phyloP scores from a whole-genome alignment of 306 rosid species.

The Astragalus membranaceus region DNA sequence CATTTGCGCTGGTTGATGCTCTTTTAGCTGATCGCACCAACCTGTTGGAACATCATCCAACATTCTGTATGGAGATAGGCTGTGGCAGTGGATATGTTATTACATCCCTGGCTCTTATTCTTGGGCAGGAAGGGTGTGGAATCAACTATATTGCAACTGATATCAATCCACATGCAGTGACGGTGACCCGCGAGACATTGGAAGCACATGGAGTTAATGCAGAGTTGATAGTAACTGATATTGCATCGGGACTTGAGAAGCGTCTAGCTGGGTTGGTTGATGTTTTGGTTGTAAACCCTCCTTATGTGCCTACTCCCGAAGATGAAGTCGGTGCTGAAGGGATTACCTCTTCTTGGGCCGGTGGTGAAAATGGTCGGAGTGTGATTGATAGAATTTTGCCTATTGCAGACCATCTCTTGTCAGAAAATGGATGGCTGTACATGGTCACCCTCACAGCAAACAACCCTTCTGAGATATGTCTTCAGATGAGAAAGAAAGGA shows the following conservation, averaged over 20 bases:
- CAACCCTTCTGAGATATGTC: constrained; percentile 72
- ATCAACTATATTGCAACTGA: constrained; percentile 79
- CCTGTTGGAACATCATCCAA: constrained; percentile 57
- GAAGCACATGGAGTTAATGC: constrained; percentile 86
- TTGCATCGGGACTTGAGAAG: constrained; percentile 70
- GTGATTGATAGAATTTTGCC: constrained; percentile 81
- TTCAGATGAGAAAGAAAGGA: constrained; percentile 68
- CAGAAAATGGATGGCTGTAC: constrained; percentile 89
- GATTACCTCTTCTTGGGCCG: constrained; percentile 85
- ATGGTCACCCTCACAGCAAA: constrained; percentile 75
- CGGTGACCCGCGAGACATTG: constrained; percentile 64
- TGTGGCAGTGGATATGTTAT: constrained; percentile 95
- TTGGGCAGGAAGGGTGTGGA: constrained; percentile 48
- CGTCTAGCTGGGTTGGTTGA: constrained; percentile 77
- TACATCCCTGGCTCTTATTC: constrained; percentile 89
- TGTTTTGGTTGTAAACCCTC: constrained; percentile 90
- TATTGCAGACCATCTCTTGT: constrained; percentile 62
- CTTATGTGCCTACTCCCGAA: constrained; percentile 96
- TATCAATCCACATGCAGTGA: constrained; percentile 68
- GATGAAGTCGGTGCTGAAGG: constrained; percentile 83
- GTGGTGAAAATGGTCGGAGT: constrained; percentile 84
- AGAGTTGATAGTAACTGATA: constrained; percentile 65
- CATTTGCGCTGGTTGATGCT: constrained; percentile 92
- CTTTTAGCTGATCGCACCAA: constrained; percentile 70
- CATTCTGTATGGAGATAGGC: constrained; percentile 80